phyloP scores from a whole-genome alignment of 805 yeast species.

The Blastobotrys muscicola region DNA sequence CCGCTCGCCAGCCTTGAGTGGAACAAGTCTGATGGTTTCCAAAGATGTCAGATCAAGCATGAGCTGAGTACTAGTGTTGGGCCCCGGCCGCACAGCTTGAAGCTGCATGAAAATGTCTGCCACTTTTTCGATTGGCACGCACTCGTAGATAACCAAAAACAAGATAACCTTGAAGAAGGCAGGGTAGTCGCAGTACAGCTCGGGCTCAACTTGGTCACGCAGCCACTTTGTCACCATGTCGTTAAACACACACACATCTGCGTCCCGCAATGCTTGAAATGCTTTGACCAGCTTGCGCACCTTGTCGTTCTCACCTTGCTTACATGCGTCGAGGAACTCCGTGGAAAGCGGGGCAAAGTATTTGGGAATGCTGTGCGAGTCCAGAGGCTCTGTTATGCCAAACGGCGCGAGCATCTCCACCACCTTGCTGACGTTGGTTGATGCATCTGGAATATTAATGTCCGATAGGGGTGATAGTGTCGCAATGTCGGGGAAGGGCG shows the following conservation, averaged over 20 bases:
- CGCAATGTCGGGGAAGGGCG: constrained; percentile 12
- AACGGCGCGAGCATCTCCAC: too few species aligned
- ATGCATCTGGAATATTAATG: constrained; percentile 1
- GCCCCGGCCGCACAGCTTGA: constrained; percentile 9
- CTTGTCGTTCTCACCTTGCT: constrained; percentile 4
- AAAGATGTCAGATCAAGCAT: constrained; percentile 14
- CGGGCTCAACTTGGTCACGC: constrained; percentile 24
- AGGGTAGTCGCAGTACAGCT: constrained; percentile 17
- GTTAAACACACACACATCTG: constrained; percentile 14
- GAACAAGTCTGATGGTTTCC: constrained; percentile 5
- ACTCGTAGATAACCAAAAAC: constrained; percentile 31
- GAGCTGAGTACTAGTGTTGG: constrained; percentile 13
- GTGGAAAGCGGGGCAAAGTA: constrained; percentile 8
- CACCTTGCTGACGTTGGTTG: too few species aligned
- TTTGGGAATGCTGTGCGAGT: constrained; percentile 6
- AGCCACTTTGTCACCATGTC: constrained; percentile 19
- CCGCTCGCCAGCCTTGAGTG: constrained; percentile 12
- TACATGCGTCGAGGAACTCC: constrained; percentile 11
- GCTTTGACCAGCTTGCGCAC: constrained; percentile 10
- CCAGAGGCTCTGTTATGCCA: constrained; percentile 5
- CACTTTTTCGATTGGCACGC: constrained; percentile 28
- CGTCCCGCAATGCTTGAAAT: constrained; percentile 17
- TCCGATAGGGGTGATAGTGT: constrained; percentile 22
- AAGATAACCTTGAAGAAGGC: constrained; percentile 30
- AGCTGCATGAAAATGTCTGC: constrained; percentile 26